phyloP scores from a whole-genome alignment of 176 grass and related monocot species.

The barley (Hordeum vulgare) region MorexV3_pseudomolecules_assembly NC_058522.1:401875265-401875764 shows the following conservation, averaged over 20 bases:
- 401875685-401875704: neutral
- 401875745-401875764: neutral
- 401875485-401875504: neutral
- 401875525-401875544: constrained; percentile 3
- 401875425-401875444: constrained; percentile 30
- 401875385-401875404: constrained; percentile 57
- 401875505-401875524: neutral
- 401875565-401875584: neutral
- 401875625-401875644: neutral
- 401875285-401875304: neutral
- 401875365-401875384: constrained; percentile 84
- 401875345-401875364: constrained; percentile 49
- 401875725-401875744: neutral
- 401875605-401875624: constrained; percentile 1
- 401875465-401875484: neutral
- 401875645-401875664: neutral
- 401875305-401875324: neutral
- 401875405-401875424: constrained; percentile 37
- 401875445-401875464: neutral
- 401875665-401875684: neutral
- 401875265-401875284: no score
- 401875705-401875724: neutral
- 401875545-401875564: neutral
- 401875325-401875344: neutral
- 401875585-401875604: neutral